phyloP scores from a whole-genome alignment of 1,139 yeast genomes.

The Yamadazyma atlantica region DNA sequence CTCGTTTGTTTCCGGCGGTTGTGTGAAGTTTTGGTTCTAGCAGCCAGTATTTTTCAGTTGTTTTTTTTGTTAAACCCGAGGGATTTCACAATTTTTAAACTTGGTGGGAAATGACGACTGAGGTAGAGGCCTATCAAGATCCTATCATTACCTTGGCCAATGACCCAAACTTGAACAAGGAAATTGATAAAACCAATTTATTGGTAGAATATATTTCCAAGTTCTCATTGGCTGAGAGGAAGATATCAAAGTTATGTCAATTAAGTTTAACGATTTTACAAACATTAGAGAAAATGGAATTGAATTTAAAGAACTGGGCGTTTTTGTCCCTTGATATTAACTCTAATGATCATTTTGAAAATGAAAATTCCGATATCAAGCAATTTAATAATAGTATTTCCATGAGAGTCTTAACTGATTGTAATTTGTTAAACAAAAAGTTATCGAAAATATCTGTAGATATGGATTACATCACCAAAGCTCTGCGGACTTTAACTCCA shows the following conservation, averaged over 20 bases:
- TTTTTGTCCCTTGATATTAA: constrained; percentile 55
- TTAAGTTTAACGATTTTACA: constrained; percentile 48
- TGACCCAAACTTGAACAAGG: constrained; percentile 50
- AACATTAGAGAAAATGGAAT: constrained; percentile 49
- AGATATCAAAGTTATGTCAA: constrained; percentile 52
- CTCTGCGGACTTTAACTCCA: constrained; percentile 42
- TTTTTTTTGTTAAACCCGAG: background rate
- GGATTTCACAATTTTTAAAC: background rate
- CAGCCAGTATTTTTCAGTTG: too few relatives aligned
- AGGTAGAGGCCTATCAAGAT: constrained; percentile 36
- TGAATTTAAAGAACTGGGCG: constrained; percentile 54
- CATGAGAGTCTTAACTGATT: constrained; percentile 46
- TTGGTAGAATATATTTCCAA: constrained; percentile 43
- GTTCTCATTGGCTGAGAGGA: constrained; percentile 44
- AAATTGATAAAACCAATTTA: constrained; percentile 40
- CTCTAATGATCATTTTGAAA: constrained; percentile 39
- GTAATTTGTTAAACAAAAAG: constrained; percentile 46
- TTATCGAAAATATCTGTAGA: constrained; percentile 44
- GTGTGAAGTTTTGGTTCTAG: too few relatives aligned
- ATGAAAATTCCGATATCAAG: constrained; percentile 29
- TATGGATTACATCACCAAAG: constrained; percentile 45
- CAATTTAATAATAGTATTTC: constrained; percentile 50
- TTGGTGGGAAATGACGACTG: constrained; percentile 15
- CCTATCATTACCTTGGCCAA: constrained; percentile 48
- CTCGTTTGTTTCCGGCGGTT: too few relatives aligned